Conservation (phyloP, 1,139 yeast species). For the Pneumocystis wakefieldiae region DNA sequence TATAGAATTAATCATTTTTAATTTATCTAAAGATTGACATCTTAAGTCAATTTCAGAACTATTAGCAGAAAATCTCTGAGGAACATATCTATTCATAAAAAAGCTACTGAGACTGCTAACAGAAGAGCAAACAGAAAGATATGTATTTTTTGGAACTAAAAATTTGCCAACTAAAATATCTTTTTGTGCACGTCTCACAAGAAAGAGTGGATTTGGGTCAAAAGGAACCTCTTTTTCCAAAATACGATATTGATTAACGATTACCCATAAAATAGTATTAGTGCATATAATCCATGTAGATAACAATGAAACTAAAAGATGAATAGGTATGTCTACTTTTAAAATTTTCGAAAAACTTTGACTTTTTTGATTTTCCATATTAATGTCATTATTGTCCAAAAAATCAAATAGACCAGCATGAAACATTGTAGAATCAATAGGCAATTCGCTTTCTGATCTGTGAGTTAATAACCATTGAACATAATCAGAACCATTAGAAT, state of each 20-base stretch:
- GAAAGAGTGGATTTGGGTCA: not conserved
- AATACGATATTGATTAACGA: not conserved
- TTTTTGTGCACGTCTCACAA: not conserved
- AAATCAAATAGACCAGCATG: not conserved
- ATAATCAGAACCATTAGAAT: not conserved
- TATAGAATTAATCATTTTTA: not conserved
- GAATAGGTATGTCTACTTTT: not conserved
- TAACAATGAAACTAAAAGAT: not conserved
- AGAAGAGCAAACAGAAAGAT: not conserved
- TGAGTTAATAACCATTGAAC: not conserved
- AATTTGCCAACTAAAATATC: not conserved
- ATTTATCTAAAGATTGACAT: not conserved
- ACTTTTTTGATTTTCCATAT: not conserved
- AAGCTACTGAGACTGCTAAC: not conserved
- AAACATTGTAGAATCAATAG: not conserved
- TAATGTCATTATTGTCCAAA: not conserved
- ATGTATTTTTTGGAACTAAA: not conserved
- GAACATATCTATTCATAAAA: not conserved
- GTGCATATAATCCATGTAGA: constrained; percentile 1
- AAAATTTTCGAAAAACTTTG: not conserved
- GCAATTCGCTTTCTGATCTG: not conserved
- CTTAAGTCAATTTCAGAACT: not conserved
- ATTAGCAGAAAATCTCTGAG: not conserved
- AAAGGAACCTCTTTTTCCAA: not conserved
- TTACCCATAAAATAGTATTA: not conserved